Evolutionary conservation across 495 filamentous ascomycete species (phyloP), one percentile per base, ranked within the genome.

Genomic region (Neurospora hispaniola): DNA sequence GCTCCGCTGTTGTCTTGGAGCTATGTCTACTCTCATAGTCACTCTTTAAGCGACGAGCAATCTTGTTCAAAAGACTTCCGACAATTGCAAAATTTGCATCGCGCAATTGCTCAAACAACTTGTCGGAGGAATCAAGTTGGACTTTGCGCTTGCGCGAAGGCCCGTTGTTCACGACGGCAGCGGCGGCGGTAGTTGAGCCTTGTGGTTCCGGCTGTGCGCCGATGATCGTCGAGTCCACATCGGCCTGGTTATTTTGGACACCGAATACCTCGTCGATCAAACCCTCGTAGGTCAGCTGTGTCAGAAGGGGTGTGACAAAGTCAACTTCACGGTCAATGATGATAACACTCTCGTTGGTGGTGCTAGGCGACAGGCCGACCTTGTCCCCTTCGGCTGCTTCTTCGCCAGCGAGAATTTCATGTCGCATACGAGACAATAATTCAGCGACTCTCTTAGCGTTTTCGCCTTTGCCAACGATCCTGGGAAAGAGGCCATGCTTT

Each of bases 71-170:
- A 2, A 96, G 86, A 74, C 89, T 88, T 42, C 94, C 94, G 27
- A 98, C 94, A 73, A 97, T 94, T 71, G 94, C 94, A 81, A 98
- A 98, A 76, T 99, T 98, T 20, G 93, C 89, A 81, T 98, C 94
- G 62, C 96, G 89, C 8, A 99, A 84, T 74, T 95, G 92, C 62
- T 89, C 90, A 79, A 94, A 99, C 27, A 99, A 86, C 72, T 93
- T 91, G 78, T 99, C 96, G 7, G 91, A 92, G 11, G 92, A 90
- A 78, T 97, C 95, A 7, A 99, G 88, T 76, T 91, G 88, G 72
- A 99, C 92, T 75, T 97, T 98, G 44, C 93, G 90, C 81, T 97
- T 98, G 75, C 94, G 87, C 16, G 80, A 80, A 59, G 71, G 78
- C 16, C 76, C 76, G 14, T 69, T 81, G 39, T 44, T 75, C 20